A percentile compares a stretch with the other conserved stretches of the same genome.
phyloP scores from a whole-genome alignment of 257 asterid genomes.

The Solanum lycopersicoides region DNA sequence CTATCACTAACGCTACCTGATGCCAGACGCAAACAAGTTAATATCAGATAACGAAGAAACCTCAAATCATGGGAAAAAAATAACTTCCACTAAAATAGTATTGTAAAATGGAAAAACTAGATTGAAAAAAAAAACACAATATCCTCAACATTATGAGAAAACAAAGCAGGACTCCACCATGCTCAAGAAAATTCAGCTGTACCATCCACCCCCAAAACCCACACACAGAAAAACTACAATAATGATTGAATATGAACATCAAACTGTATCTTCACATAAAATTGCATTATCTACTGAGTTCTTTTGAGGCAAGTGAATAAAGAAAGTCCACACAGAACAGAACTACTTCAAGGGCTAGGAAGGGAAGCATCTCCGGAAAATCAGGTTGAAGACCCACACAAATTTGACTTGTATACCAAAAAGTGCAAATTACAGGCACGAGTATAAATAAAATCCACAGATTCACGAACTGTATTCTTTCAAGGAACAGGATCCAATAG shows the following conservation, averaged over 20 bases:
- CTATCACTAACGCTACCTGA: constrained; percentile 94
- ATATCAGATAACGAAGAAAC: not conserved
- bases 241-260: not conserved
- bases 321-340: not conserved
- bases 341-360: not conserved
- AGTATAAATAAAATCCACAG: not conserved
- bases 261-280: not conserved
- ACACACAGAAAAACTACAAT: not conserved
- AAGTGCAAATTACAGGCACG: not conserved
- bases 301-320: not conserved
- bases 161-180: not conserved
- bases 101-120: not conserved
- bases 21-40: constrained; percentile 2
- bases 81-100: not conserved
- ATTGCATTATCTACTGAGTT: not conserved
- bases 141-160: not conserved
- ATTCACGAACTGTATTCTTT: not conserved
- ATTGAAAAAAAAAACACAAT: not conserved
- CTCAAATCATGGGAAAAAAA: not conserved
- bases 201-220: not conserved
- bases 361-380: not conserved
- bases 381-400: not conserved
- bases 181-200: not conserved
- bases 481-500: not conserved
- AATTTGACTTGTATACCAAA: not conserved